Percentiles rank a stretch among this genome's conserved stretches.
Evolutionary conservation across 176 grass and related monocot genomes (phyloP).

Genomic region (Aegilops bicornis): DNA sequence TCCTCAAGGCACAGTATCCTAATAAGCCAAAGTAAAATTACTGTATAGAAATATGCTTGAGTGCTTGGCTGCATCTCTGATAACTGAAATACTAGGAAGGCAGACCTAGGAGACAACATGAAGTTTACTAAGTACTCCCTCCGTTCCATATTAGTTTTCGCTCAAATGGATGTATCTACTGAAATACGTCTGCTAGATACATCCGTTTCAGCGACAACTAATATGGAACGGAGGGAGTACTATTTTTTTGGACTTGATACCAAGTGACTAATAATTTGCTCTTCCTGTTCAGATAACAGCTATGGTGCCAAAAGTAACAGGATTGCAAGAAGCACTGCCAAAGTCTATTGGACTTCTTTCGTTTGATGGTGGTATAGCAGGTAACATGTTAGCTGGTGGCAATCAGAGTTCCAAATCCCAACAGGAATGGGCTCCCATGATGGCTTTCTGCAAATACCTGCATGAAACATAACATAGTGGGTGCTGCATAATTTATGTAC

Average conservation of each 20-base stretch:
- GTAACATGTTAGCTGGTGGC: constrained; percentile 43
- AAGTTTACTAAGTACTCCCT: constrained; percentile 12
- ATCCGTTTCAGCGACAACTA: no score
- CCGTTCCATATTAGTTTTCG: no score
- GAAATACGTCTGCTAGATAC: no score
- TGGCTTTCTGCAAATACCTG: constrained; percentile 14
- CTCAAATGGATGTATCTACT: no score
- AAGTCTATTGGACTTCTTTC: constrained; percentile 93
- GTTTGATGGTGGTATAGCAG: constrained; percentile 95
- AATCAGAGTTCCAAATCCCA: constrained; percentile 20
- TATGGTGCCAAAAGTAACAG: constrained; percentile 85
- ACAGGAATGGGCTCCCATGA: not conserved
- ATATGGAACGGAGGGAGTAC: no score
- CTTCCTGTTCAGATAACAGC: constrained; percentile 75
- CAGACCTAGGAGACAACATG: not conserved
- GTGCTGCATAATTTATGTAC: constrained; percentile 17
- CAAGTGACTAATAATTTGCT: constrained; percentile 10
- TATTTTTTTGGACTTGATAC: no score
- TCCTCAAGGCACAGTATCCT: constrained; percentile 21
- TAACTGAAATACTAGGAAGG: not conserved
- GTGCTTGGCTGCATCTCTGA: constrained; percentile 21
- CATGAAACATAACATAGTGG: not conserved
- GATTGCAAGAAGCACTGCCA: constrained; percentile 85
- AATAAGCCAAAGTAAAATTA: not conserved
- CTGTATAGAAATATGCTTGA: not conserved